Conservation (phyloP, 345 rosid genomes). For the Raphanus sativus region DNA sequence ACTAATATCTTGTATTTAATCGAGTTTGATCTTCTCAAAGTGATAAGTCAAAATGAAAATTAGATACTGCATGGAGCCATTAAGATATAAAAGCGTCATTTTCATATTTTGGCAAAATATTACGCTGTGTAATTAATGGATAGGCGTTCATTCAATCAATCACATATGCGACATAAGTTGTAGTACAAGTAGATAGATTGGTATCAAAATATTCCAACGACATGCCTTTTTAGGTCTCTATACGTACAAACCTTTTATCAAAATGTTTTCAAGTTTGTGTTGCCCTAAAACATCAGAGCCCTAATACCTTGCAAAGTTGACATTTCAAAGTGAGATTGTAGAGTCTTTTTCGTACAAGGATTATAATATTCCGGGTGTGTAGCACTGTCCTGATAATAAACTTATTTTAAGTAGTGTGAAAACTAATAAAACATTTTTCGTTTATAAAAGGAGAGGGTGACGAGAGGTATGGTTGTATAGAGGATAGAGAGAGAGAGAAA, state of each 20-base stretch:
- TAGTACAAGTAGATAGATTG: not conserved
- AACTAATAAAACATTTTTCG: constrained; percentile 12
- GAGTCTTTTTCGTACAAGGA: not conserved
- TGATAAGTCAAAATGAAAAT: not conserved
- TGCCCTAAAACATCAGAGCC: constrained; percentile 6
- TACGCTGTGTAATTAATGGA: not conserved
- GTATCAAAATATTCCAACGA: constrained; percentile 3
- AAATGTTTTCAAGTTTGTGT: not conserved
- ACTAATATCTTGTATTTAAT: not conserved
- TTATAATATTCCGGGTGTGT: not conserved
- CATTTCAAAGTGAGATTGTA: not conserved
- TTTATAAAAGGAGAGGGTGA: constrained; percentile 31
- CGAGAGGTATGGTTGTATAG: constrained; percentile 11
- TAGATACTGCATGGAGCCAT: constrained; percentile 1
- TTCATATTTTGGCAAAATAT: not conserved
- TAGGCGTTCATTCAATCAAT: not conserved
- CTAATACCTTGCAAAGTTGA: not conserved
- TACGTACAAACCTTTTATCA: not conserved
- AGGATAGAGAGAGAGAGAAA: constrained; percentile 2
- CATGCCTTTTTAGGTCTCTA: not conserved
- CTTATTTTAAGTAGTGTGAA: constrained; percentile 11
- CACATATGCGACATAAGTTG: not conserved
- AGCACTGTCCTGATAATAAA: not conserved
- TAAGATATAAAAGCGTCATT: not conserved
- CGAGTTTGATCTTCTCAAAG: not conserved